Base-by-base conservation (phyloP, 2,329 filamentous ascomycete species). In the Metarhizium guizhouense region DNA sequence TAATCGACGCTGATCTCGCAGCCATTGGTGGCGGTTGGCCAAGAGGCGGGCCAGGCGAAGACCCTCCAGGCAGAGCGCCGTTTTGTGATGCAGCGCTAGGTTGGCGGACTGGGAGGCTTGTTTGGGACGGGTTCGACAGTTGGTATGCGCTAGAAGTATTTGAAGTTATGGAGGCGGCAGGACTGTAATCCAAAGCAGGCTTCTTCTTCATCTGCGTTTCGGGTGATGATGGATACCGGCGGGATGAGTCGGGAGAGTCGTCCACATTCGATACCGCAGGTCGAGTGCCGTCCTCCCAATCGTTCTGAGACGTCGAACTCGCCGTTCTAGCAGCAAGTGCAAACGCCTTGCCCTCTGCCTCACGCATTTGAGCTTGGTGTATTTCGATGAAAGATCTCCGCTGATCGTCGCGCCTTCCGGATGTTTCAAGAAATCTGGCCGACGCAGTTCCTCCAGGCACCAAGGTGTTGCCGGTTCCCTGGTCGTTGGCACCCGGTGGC, bases 291-390 rank as follows among this genome's bases (percentile, higher is more conserved):
- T 68, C 65, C 18, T 68, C 70, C 68, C 70, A 68, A 10, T 67
- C 63, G 16, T 67, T 64, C 10, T 66, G 64, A 7, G 68, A 66
- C 14, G 68, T 67, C 18, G 64, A 66, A 56, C 65, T 72, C 58
- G 65, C 67, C 49, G 62, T 67, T 42, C 62, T 68, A 54, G 63
- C 68, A 51, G 80, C 80, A 57, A 80, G 74, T 7, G 80, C 75
- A 59, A 86, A 77, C 7, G 81, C 82, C 62, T 75, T 74, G 2
- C 80, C 83, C 64, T 86, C 83, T 5, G 78, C 81, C 61, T 79
- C 71, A 42, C 81, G 76, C 77, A 85, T 84, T 63, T 85, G 73
- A 4, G 81, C 81, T 63, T 77, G 79, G 60, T 80, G 80, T 18
- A 74, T 73, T 65, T 80, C 81, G 55, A 84, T 82, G 60, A 80